Evolutionary conservation across 352 stramenopile species (phyloP).

Genomic region (Plasmopara viticola): DNA sequence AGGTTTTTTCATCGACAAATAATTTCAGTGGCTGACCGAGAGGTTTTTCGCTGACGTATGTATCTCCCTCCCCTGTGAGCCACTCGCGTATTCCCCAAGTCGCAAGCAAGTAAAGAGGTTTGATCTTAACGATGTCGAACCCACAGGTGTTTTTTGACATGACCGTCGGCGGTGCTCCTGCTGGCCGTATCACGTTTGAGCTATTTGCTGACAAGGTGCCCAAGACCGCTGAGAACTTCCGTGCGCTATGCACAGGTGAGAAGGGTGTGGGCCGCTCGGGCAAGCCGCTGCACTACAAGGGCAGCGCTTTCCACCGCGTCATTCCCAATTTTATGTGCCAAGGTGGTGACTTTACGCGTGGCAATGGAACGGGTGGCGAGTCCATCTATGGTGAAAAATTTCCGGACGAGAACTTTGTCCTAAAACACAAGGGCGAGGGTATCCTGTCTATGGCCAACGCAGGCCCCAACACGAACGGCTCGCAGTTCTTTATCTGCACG

Average conservation of each 20-base stretch:
- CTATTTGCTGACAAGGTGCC: constrained; percentile 84
- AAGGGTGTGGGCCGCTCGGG: constrained; percentile 78
- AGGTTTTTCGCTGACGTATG: constrained; percentile 18
- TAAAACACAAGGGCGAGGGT: constrained; percentile 86
- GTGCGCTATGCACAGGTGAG: constrained; percentile 97
- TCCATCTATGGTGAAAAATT: constrained; percentile 96
- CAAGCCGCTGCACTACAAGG: constrained; percentile 83
- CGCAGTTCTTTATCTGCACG: constrained; percentile 96
- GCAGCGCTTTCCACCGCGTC: constrained; percentile 89
- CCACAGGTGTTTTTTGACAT: constrained; percentile 98
- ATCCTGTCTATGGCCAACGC: constrained; percentile 96
- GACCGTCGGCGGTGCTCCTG: constrained; percentile 86
- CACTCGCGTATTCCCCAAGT: constrained; percentile 31
- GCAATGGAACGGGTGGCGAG: constrained; percentile 88
- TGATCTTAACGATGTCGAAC: constrained; percentile 67
- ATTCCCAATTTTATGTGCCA: constrained; percentile 95
- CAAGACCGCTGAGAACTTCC: constrained; percentile 98
- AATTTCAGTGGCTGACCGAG: neutral
- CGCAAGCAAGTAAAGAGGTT: constrained; percentile 23
- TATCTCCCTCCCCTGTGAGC: constrained; percentile 3
- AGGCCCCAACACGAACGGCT: constrained; percentile 95
- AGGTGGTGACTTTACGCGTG: constrained; percentile 95
- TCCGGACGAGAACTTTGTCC: constrained; percentile 94
- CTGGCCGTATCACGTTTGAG: constrained; percentile 88
- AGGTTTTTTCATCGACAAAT: constrained; percentile 11